Evolutionary conservation across 495 filamentous ascomycete species (phyloP).

Genomic region (Aspergillus haitiensis): DNA sequence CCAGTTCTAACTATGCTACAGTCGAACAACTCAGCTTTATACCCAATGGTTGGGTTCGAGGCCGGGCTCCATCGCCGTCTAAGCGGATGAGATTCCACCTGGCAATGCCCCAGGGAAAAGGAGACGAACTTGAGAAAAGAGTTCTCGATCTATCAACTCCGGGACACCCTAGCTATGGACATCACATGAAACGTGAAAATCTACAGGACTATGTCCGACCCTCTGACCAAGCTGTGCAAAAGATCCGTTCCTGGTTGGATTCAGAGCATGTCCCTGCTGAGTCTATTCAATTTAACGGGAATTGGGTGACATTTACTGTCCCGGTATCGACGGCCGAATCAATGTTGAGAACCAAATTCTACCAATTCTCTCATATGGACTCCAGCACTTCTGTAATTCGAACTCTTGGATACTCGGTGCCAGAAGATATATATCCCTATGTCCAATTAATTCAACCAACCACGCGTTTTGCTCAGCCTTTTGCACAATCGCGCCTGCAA

Average conservation of each 20-base stretch:
- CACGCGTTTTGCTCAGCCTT: constrained; percentile 49
- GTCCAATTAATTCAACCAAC: constrained; percentile 58
- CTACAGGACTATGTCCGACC: constrained; percentile 53
- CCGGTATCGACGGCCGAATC: constrained; percentile 52
- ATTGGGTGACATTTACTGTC: constrained; percentile 58
- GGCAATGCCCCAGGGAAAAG: constrained; percentile 53
- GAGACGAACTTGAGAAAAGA: constrained; percentile 56
- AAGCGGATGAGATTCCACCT: constrained; percentile 53
- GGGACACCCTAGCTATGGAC: constrained; percentile 58
- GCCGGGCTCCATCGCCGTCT: constrained; percentile 32
- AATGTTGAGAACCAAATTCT: constrained; percentile 57
- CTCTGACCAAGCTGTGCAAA: constrained; percentile 36
- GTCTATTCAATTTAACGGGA: constrained; percentile 47
- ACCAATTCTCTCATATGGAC: constrained; percentile 45
- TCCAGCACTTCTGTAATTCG: constrained; percentile 45
- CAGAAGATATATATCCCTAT: constrained; percentile 44
- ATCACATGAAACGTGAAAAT: constrained; percentile 61
- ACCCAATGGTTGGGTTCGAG: constrained; percentile 51
- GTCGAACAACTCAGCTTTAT: constrained; percentile 46
- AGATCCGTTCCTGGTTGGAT: constrained; percentile 53
- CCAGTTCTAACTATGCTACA: constrained; percentile 29
- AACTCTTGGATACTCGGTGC: constrained; percentile 60
- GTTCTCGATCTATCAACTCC: constrained; percentile 65
- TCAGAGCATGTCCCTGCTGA: constrained; percentile 42
- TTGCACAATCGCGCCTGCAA: constrained; percentile 26